Base-by-base conservation (phyloP, 2,329 filamentous ascomycete genomes). In the Pyrenochaeta sp. region DNA sequence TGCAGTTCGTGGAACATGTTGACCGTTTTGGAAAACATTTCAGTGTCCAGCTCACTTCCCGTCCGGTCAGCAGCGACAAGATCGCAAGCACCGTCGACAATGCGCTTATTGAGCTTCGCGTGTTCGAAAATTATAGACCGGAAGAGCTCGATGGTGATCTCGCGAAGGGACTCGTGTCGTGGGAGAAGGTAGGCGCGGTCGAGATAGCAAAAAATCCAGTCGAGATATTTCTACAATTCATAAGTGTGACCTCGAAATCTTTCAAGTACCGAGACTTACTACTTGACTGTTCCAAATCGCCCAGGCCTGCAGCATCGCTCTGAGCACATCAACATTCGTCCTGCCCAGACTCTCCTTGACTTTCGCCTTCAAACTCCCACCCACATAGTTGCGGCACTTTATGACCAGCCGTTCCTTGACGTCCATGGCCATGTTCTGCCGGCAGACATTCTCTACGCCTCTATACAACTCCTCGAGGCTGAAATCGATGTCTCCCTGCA, bases 121-220 rank as follows among this genome's bases (percentile, higher is more conserved):
- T 88, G 80, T 34, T 82, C 79, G 65, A 88, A 87, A 34, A 90
- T 80, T 46, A 81, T 76, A 8, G 80, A 85, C 52, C 91, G 86
- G 74, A 98, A 99, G 58, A 92, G 85, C 13, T 83, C 79, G 54
- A 95, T 88, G 5, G 90, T 87, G 81, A 96, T 88, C 71, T 96
- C 92, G 71, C 93, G 90, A 55, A 99, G 87, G 34, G 90, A 90
- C 24, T 90, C 87, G 65, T 89, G 88, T 45, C 89, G 88, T 56
- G 90, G 89, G 2, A 97, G 82, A 7, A 99, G 84, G 72, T 93
- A 97, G 2, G 93, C 91, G 62, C 95, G 89, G 75, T 99, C 94
- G 64, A 99, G 85, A 72, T 93, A 99, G 80, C 93, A 96, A 79
- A 97, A 98, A 39, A 96, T 90, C 62, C 91, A 94, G 48, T 93